These are phyloP conservation scores for Hypomontagnella monticulosa DNA, from an alignment of 495 filamentous ascomycete genomes.

Conservation along the genomic window DNA sequence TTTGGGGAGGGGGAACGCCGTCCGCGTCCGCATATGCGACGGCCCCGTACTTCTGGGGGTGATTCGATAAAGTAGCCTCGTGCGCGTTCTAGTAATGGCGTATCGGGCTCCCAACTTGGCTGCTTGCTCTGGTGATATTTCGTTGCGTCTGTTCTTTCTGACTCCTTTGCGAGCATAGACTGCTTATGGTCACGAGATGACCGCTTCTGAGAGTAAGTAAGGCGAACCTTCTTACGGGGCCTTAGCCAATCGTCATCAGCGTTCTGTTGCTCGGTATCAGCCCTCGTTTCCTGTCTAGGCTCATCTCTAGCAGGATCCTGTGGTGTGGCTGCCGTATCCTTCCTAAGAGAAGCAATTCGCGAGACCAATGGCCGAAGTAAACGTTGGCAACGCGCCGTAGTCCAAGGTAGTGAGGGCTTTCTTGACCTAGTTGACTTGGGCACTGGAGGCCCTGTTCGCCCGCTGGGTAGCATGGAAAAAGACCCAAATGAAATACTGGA, in stretches of 20 bases:
- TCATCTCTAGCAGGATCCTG: conserved; percentile 10
- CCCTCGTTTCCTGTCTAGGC: conserved; percentile 14
- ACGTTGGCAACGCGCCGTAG: conserved; percentile 63
- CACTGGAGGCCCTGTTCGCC: conserved; percentile 23
- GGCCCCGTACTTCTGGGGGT: not conserved
- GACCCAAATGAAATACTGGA: conserved; percentile 12
- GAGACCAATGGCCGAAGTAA: conserved; percentile 64
- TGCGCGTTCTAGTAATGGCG: conserved; percentile 42
- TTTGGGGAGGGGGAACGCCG: conserved; percentile 18
- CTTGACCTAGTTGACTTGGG: conserved; percentile 21
- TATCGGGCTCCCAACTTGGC: conserved; percentile 22
- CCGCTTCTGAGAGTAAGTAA: conserved; percentile 44
- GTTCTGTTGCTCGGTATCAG: conserved; percentile 11
- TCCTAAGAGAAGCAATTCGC: conserved; percentile 61
- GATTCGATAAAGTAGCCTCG: conserved; percentile 23
- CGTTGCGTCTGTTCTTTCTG: conserved; percentile 8
- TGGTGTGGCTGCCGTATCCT: conserved; percentile 37
- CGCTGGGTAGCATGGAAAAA: conserved; percentile 21
- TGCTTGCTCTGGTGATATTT: not conserved
- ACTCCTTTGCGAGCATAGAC: conserved; percentile 1
- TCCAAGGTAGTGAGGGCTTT: conserved; percentile 59
- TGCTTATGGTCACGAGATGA: conserved; percentile 8
- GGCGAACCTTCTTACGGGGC: conserved; percentile 41
- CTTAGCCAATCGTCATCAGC: conserved; percentile 36
- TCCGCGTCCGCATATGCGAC: not conserved